A percentile compares a stretch with the other conserved stretches of the same genome.
phyloP scores from a whole-genome alignment of 2,329 filamentous ascomycete genomes.

The Pseudogymnoascus sp. region DNA sequence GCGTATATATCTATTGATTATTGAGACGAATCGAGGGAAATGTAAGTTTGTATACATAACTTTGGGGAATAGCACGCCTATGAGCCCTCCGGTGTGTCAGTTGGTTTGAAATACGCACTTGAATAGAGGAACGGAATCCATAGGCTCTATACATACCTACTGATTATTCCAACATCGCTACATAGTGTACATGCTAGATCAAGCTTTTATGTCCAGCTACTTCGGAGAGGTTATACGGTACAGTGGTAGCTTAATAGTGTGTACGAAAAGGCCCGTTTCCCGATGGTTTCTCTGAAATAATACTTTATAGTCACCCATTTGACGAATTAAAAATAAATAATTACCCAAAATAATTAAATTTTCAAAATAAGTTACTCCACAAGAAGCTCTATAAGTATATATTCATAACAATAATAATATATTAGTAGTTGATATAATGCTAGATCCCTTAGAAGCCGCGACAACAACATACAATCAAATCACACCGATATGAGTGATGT shows the following conservation, averaged over 20 bases:
- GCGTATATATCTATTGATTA: neutral
- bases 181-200: neutral
- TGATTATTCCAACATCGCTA: neutral
- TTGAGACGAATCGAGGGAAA: neutral
- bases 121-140: neutral
- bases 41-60: neutral
- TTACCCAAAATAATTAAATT: too few species aligned
- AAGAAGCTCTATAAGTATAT: neutral
- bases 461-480: neutral
- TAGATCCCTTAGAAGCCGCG: neutral
- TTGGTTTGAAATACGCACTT: neutral
- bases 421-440: neutral
- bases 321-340: neutral
- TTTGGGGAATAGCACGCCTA: neutral
- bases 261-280: neutral
- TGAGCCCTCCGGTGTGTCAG: neutral
- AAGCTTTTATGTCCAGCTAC: too few species aligned
- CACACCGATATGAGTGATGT: neutral
- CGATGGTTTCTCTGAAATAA: neutral
- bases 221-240: neutral
- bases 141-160: neutral
- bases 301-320: neutral
- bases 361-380: too few species aligned
- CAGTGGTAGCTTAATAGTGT: neutral
- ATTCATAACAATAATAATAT: neutral